Base-by-base conservation (phyloP, 2,329 filamentous ascomycete genomes). In the Ophiocordyceps camponoti-saundersi region DNA sequence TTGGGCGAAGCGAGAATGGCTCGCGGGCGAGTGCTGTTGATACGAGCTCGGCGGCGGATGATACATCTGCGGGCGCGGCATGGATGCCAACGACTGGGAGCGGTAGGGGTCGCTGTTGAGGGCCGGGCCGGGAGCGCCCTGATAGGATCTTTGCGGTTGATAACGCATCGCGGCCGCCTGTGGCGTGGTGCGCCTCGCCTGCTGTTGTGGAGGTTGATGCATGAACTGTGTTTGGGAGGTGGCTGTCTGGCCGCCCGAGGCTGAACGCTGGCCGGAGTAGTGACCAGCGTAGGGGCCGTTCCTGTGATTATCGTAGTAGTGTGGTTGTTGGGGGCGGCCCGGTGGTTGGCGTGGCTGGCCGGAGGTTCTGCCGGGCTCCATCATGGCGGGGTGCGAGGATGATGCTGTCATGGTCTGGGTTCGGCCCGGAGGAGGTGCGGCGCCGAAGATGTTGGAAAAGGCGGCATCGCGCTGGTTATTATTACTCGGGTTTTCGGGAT, bases 351-450 rank as follows among this genome's bases (percentile, higher is more conserved):
- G 72, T 53, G 77, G 77, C 73, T 82, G 79, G 49, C 56, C 59
- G 49, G 65, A 66, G 44, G 87, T 86, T 56, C 89, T 79, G 55
- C 84, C 85, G 46, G 68, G 67, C 47, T 70, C 58, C 56, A 66
- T 67, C 61, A 70, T 68, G 56, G 68, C 63, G 44, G 70, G 66
- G 48, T 76, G 77, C 49, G 66, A 59, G 41, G 82, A 74, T 53
- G 87, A 81, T 48, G 85, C 88, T 52, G 82, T 92, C 88, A 96
- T 95, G 23, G 90, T 95, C 60, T 95, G 89, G 48, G 89, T 93
- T 62, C 92, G 82, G 49, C 90, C 90, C 43, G 85, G 79, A 44
- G 87, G 87, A 53, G 86, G 88, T 53, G 85, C 76, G 53, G 80
- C 80, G 55, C 90, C 92, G 62, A 96, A 98, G 61, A 96, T 96